Evolutionary conservation across 2,329 filamentous ascomycete genomes (phyloP), one percentile per base, ranked within the genome.

Genomic region (Sphaerostilbella broomeana): DNA sequence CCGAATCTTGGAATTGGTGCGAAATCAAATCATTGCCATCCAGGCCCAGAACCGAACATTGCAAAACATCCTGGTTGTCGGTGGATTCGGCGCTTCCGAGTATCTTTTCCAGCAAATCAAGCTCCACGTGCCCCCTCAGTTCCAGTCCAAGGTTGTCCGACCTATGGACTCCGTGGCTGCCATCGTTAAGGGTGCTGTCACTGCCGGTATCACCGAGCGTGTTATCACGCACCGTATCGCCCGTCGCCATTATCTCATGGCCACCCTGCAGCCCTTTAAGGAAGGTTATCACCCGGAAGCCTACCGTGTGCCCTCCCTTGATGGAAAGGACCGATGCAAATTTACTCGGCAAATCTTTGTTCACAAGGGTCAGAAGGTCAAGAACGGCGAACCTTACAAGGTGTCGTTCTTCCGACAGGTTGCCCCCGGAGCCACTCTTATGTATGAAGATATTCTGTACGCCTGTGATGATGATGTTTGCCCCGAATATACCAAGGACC

Each of bases 101-200:
- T 97, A 97, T 61, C 82, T 98, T 44, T 98, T 97, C 79, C 90
- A 97, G 65, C 92, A 98, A 65, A 97, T 98, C 72, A 95, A 95
- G 67, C 81, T 97, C 31, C 92, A 97, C 60, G 92, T 98, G 2
- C 92, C 92, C 25, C 92, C 92, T 8, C 92, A 97, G 62, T 98
- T 95, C 73, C 90, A 97, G 69, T 84, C 86, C 61, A 97, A 97
- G 75, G 92, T 97, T 33, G 90, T 98, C 28, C 82, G 92, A 39
- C 92, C 92, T 41, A 97, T 97, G 92, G 92, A 98, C 69, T 95
- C 92, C 2, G 92, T 98, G 42, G 89, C 92, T 29, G 92, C 92
- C 48, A 98, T 98, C 52, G 92, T 97, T 65, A 97, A 97, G 70
- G 92, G 92, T 51, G 92, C 92, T 39, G 92, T 97, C 49, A 97